A percentile compares a stretch with the other conserved stretches of the same genome.
phyloP scores from a whole-genome alignment of 441 rosid species.

The Populus trichocarpa region DNA sequence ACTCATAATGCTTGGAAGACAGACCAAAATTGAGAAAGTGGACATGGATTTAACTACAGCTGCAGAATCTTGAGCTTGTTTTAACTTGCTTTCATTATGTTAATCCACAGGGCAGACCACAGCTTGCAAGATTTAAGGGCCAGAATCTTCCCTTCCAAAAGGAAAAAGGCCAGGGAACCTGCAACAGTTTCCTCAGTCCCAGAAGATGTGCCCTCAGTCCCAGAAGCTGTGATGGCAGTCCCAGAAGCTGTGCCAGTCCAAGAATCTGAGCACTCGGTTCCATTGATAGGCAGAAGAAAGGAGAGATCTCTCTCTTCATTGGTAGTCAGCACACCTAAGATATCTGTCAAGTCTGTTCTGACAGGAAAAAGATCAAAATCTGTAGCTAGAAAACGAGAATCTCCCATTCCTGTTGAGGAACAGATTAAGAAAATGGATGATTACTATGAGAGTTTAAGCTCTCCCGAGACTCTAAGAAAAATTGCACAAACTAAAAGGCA shows the following conservation, averaged over 20 bases:
- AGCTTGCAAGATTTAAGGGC: conserved; percentile 59
- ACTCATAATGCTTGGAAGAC: not conserved
- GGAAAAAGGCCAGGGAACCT: conserved; percentile 36
- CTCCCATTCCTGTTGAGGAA: conserved; percentile 27
- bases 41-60: not conserved
- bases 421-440: conserved; percentile 16
- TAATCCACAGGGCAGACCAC: conserved; percentile 56
- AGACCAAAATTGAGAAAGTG: not conserved
- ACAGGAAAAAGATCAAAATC: conserved; percentile 51
- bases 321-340: conserved; percentile 54
- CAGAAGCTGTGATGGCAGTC: conserved; percentile 31
- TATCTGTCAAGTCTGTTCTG: conserved; percentile 30
- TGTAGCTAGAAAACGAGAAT: conserved; percentile 35
- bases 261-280: conserved; percentile 24
- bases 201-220: conserved; percentile 1
- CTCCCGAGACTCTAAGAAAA: conserved; percentile 37
- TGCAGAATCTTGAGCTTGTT: not conserved
- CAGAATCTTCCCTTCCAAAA: conserved; percentile 46
- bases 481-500: conserved; percentile 29
- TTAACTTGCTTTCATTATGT: not conserved
- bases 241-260: not conserved
- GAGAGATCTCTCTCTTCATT: conserved; percentile 62
- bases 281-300: conserved; percentile 45
- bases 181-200: conserved; percentile 30
- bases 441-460: conserved; percentile 31